These are phyloP conservation scores for Sonneratia alba DNA, from an alignment of 345 rosid species.

Conservation along the genomic window DNA sequence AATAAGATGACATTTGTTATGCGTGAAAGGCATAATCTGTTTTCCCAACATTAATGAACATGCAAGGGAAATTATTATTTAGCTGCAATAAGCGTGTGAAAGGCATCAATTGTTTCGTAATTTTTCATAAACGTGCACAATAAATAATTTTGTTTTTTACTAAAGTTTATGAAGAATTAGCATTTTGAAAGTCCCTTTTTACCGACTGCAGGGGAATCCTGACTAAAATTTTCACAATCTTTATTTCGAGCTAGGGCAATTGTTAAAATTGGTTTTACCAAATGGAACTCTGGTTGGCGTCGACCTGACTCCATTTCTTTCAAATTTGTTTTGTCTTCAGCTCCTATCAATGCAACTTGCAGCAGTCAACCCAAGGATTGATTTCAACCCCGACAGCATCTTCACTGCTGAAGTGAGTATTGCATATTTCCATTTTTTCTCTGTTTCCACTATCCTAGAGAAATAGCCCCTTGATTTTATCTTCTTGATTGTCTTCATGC, in stretches of 20 bases:
- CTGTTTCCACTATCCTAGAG: background rate
- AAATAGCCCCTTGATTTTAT: background rate
- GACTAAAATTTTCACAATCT: too few relatives aligned
- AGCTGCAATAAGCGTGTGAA: background rate
- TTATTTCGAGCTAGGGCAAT: too few relatives aligned
- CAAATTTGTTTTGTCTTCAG: slow-evolving; percentile 40
- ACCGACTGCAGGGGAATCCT: too few relatives aligned
- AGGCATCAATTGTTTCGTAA: background rate
- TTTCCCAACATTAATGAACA: too few relatives aligned
- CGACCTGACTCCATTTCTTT: background rate
- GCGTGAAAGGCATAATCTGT: too few relatives aligned
- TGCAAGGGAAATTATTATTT: too few relatives aligned
- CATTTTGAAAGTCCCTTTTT: too few relatives aligned
- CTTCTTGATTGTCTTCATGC: background rate
- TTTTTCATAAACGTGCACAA: background rate
- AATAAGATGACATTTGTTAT: background rate
- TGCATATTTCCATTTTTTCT: background rate
- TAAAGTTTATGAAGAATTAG: too few relatives aligned
- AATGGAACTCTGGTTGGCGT: too few relatives aligned
- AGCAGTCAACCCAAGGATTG: slow-evolving; percentile 67
- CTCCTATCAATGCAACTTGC: slow-evolving; percentile 95
- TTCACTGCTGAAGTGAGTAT: slow-evolving; percentile 72
- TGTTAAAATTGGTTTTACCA: too few relatives aligned
- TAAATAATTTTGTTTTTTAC: too few relatives aligned
- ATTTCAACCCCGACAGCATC: slow-evolving; percentile 59